Evolutionary conservation across 192 early-diverging fungal species (phyloP), one percentile per base, ranked within the genome.

Genomic region (Coemansia sp.): DNA sequence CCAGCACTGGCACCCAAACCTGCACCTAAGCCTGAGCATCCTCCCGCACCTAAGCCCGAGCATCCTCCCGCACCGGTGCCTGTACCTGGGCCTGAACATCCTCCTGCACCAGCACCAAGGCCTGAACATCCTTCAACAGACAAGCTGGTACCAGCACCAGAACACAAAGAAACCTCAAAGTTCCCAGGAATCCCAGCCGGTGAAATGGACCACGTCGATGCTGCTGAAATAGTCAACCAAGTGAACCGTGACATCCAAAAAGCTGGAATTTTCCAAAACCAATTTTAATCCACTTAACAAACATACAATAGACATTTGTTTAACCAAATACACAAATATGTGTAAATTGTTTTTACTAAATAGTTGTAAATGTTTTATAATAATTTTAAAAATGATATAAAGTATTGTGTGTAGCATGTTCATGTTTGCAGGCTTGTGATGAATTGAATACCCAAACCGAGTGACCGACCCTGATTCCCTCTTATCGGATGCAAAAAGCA

Each of bases 191-290:
- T 57, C 2, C 56, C 56, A 20, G 31, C 9, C n/a, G 56, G 56
- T 36, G 25, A 21, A 2, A 22, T 48, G 42, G 17, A 49, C 46
- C 40, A 47, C 10, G 25, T 47, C 12, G n/a, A 59, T 0, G 63
- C 62, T 0, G 19, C 38, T 11, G 63, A 37, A 36, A 72, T 72
- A 26, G 59, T 72, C 47, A 31, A 59, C n/a, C 28, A 56, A 22
- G 69, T 72, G 19, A 65, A 72, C 52, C 58, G 26, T 34, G 48
- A 71, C 38, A 37, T 71, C 12, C 21, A 28, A 12, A 50, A 60
- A 15, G 69, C 58, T 8, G 63, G 63, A 15, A 72, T 72, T 28
- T 31, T 72, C 36, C 64, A 71, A 50, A 42, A 71, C 46, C 63
- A 62, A 34, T 57, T 47, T 51, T 68, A 60, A 60, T n/a, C 3